These are phyloP conservation scores for Fusarium azukiicola DNA, from an alignment of 2,329 filamentous ascomycete genomes.

Conservation along the genomic window DNA sequence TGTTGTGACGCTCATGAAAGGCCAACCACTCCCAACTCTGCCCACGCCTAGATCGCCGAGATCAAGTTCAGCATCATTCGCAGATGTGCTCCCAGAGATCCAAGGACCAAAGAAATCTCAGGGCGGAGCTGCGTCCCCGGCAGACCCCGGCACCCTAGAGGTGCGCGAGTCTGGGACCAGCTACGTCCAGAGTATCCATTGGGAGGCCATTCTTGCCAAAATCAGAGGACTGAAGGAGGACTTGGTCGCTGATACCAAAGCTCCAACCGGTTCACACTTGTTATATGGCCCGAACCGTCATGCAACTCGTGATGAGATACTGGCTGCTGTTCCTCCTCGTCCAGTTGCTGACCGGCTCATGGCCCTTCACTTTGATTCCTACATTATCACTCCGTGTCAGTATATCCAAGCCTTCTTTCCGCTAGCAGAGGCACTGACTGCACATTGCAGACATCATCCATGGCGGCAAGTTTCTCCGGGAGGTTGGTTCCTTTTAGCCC, in stretches of 20 bases:
- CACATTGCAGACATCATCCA: constrained; percentile 37
- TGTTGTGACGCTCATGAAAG: constrained; percentile 42
- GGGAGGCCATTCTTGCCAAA: constrained; percentile 43
- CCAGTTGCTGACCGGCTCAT: constrained; percentile 43
- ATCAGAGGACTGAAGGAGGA: constrained; percentile 43
- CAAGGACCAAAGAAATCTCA: constrained; percentile 22
- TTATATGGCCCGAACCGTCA: constrained; percentile 41
- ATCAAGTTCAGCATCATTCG: constrained; percentile 28
- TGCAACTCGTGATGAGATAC: constrained; percentile 38
- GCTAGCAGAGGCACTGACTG: constrained; percentile 28
- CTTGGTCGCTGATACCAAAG: constrained; percentile 31
- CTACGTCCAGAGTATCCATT: constrained; percentile 43
- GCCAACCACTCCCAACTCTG: constrained; percentile 28
- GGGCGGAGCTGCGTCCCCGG: constrained; percentile 26
- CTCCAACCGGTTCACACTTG: constrained; percentile 35
- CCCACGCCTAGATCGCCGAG: constrained; percentile 24
- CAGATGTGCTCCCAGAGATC: constrained; percentile 27
- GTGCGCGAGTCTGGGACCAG: constrained; percentile 37
- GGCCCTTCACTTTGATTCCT: constrained; percentile 40
- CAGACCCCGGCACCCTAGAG: constrained; percentile 39
- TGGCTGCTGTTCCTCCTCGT: constrained; percentile 40
- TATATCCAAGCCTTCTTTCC: constrained; percentile 18
- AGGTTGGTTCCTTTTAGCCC: constrained; percentile 31
- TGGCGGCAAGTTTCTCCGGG: constrained; percentile 39
- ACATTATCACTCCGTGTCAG: constrained; percentile 41